A percentile compares a stretch with the other conserved stretches of the same genome.
Evolutionary conservation across 306 rosid genomes (phyloP).

Genomic region (Vicia faba): DNA sequence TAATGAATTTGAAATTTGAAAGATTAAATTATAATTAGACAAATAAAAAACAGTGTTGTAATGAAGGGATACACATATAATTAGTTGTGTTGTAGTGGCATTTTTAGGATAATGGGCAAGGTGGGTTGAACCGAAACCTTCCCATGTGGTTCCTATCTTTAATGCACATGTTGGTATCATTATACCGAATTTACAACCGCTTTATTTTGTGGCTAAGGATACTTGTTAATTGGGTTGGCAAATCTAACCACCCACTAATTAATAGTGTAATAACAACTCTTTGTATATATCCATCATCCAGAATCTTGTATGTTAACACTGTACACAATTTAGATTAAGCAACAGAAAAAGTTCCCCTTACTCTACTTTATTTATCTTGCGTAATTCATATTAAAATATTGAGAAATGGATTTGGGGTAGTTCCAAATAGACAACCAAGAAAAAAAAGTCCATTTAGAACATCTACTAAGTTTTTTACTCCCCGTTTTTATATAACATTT

Average conservation of each 20-base stretch:
- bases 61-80: constrained; percentile 21
- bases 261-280: constrained; percentile 10
- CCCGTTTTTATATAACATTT: not conserved
- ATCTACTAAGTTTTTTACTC: not conserved
- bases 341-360: not conserved
- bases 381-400: not conserved
- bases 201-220: constrained; percentile 51
- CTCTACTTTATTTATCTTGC: not conserved
- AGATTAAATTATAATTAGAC: constrained; percentile 1
- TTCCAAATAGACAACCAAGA: not conserved
- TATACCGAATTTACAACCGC: constrained; percentile 44
- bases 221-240: constrained; percentile 43
- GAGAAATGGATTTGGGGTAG: not conserved
- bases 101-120: constrained; percentile 38
- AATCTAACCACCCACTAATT: constrained; percentile 44
- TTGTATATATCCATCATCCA: constrained; percentile 36
- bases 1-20: not conserved
- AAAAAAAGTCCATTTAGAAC: not conserved
- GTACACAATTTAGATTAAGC: not conserved
- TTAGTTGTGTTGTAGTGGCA: constrained; percentile 29
- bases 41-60: not conserved
- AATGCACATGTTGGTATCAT: constrained; percentile 65
- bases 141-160: constrained; percentile 65
- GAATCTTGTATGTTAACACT: constrained; percentile 4
- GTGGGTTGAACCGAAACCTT: constrained; percentile 39